Percentiles rank a stretch among this genome's conserved stretches.
phyloP scores from a whole-genome alignment of 345 rosid species.

The Eucalyptus pumila region DNA sequence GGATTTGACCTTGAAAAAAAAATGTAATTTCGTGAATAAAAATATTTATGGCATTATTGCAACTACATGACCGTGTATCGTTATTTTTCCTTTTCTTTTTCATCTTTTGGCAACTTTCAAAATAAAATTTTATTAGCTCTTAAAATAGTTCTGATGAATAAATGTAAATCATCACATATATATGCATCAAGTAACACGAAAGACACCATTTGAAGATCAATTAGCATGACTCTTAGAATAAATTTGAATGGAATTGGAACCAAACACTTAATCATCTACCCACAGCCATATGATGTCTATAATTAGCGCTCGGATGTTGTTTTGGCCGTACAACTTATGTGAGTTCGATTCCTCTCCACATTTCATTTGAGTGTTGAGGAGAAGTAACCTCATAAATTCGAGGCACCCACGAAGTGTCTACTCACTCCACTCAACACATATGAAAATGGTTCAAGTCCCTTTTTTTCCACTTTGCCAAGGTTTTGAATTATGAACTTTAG shows the following conservation, averaged over 20 bases:
- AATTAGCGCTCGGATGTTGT: too few relatives aligned
- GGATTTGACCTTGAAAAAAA: neutral
- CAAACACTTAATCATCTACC: too few relatives aligned
- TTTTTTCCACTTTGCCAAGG: too few relatives aligned
- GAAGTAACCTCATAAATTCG: neutral
- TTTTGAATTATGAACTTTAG: neutral
- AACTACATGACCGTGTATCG: neutral
- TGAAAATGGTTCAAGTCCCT: neutral
- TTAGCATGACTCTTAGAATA: too few relatives aligned
- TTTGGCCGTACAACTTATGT: neutral
- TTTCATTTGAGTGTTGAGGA: neutral
- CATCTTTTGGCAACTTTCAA: neutral
- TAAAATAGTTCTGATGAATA: neutral
- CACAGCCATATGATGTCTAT: too few relatives aligned
- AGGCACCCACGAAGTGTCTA: neutral
- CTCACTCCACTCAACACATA: neutral
- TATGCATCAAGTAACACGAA: rapidly evolving
- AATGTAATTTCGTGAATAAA: neutral
- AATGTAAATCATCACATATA: neutral
- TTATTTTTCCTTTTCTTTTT: neutral
- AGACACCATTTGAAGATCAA: too few relatives aligned
- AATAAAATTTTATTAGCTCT: neutral
- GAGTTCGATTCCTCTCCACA: neutral
- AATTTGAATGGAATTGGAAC: too few relatives aligned
- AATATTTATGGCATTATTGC: neutral